Evolutionary conservation across 1,139 yeast species (phyloP), one percentile per base, ranked within the genome.

Genomic region (Candida frijolesensis): DNA sequence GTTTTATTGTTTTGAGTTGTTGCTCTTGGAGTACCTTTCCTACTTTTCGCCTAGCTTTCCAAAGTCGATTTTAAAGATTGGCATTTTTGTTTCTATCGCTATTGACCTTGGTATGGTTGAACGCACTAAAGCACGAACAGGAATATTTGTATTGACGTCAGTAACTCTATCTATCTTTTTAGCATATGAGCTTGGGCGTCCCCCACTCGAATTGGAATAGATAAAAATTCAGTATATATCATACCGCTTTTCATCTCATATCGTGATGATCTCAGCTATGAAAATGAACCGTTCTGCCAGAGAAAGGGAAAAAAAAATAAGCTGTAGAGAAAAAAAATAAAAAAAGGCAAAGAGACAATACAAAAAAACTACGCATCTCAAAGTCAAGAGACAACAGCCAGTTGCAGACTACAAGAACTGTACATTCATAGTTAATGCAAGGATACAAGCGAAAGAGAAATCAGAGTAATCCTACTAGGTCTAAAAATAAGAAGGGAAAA

Each of bases 391-490:
- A 42, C 18, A 27, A n/a, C 37, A 42, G 10, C 29, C 29, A 9
- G 29, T 25, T 4, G 29, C 29, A 25, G 7, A 25, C 29, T 4
- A 25, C 29, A 25, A 25, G 29, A 25, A 25, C 29, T 6, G 8
- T 25, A 15, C n/a, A 40, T 18, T 10, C 30, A 12, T 3, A 12
- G 15, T 19, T 33, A 29, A 16, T 41, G 15, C 3, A 9, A 5
- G 34, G 35, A 22, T 29, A 12, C 15, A 68, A 66, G 54, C 58
- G 71, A 48, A 63, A 64, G 51, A 57, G 65, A 49, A 62, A 57
- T 12, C 39, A 43, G 6, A 51, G 55, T 14, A 57, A 54, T 22
- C 52, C 56, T 44, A 57, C 54, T 12, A 64, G 60, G 48, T 52
- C 61, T 42, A 63, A 57, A 50, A 38, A 53, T 46, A 43, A 37